phyloP scores from a whole-genome alignment of 2,329 filamentous ascomycete species.

The Fusarium sp. region DNA sequence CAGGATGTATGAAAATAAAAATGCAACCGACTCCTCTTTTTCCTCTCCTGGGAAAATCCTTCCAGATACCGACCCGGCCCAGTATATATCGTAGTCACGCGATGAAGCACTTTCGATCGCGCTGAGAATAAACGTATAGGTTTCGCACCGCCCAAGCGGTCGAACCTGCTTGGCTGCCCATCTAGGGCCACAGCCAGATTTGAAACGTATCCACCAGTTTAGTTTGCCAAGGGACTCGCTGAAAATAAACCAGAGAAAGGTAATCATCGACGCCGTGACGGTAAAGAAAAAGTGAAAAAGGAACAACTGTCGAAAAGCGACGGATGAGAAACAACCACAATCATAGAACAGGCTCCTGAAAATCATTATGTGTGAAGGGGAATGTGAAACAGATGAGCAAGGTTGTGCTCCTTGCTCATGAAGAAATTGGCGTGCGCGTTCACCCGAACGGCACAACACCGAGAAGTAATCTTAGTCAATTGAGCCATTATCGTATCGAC shows the following conservation, averaged over 20 bases:
- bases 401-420: conserved; percentile 11
- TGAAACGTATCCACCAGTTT: conserved; percentile 44
- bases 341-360: conserved; percentile 36
- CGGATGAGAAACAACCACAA: conserved; percentile 25
- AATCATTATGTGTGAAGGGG: conserved; percentile 44
- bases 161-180: conserved; percentile 35
- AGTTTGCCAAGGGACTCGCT: conserved; percentile 41
- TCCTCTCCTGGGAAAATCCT: conserved; percentile 36
- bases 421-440: conserved; percentile 8
- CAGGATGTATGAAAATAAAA: conserved; percentile 22
- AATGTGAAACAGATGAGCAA: conserved; percentile 19
- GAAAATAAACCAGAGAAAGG: conserved; percentile 37
- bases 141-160: conserved; percentile 24
- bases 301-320: conserved; percentile 3
- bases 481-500: conserved; percentile 24
- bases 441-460: conserved; percentile 25
- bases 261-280: conserved; percentile 39
- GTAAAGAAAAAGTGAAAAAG: conserved; percentile 33
- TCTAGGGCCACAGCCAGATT: conserved; percentile 32
- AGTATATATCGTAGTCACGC: conserved; percentile 45
- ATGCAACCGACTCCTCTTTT: conserved; percentile 41
- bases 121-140: conserved; percentile 48
- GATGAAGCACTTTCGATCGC: conserved; percentile 50
- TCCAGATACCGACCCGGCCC: conserved; percentile 35
- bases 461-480: conserved; percentile 12